Conservation (phyloP, 2,329 filamentous ascomycete genomes). For the Paracamarosporium sp. region DNA sequence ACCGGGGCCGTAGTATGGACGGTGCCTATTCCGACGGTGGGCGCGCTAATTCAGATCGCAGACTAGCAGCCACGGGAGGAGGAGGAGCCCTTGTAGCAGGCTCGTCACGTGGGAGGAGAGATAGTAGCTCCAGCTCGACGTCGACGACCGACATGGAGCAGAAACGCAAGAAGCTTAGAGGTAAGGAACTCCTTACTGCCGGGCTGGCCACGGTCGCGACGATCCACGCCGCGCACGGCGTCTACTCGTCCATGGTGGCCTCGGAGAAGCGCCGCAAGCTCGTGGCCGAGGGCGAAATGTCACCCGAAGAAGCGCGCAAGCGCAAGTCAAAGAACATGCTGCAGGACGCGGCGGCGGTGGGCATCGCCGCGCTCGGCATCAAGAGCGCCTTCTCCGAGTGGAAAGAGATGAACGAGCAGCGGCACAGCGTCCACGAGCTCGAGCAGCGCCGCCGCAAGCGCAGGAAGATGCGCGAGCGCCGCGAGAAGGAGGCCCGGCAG, state of each 20-base stretch:
- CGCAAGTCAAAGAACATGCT: conserved; percentile 69
- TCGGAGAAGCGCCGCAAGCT: conserved; percentile 66
- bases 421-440: conserved; percentile 63
- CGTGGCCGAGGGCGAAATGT: conserved; percentile 69
- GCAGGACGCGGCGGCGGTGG: conserved; percentile 70
- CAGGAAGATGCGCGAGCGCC: conserved; percentile 50
- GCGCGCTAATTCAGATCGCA: conserved; percentile 46
- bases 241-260: conserved; percentile 69
- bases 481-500: conserved; percentile 53
- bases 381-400: conserved; percentile 71
- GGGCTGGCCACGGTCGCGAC: conserved; percentile 72
- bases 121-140: conserved; percentile 49
- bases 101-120: conserved; percentile 22
- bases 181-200: conserved; percentile 70
- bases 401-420: conserved; percentile 71
- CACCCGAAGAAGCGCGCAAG: conserved; percentile 66
- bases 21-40: conserved; percentile 47
- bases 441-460: conserved; percentile 56
- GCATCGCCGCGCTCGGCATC: conserved; percentile 71
- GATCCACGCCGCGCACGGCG: conserved; percentile 71
- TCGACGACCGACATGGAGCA: conserved; percentile 69
- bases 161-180: conserved; percentile 67
- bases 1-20: conserved; percentile 51
- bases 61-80: conserved; percentile 44
- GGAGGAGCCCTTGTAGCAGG: conserved; percentile 42